phyloP scores from a whole-genome alignment of 495 filamentous ascomycete species.

The Massariosphaeria phaeospora region DNA sequence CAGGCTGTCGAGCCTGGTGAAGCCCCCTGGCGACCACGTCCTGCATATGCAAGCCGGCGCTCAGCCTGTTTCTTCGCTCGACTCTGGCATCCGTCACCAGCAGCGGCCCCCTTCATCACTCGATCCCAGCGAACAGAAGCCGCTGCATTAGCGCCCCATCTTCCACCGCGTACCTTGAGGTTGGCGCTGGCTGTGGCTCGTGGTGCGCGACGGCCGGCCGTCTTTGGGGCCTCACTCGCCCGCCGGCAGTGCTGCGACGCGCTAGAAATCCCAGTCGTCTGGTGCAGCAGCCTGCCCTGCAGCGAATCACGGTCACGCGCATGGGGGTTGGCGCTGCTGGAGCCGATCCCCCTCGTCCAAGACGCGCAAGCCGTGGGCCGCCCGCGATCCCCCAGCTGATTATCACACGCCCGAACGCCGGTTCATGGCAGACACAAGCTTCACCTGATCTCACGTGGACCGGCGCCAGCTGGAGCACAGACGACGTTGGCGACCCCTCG shows the following conservation, averaged over 20 bases:
- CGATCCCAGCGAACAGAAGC: neutral
- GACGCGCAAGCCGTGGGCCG: constrained; percentile 6
- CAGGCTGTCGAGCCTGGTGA: too few relatives aligned
- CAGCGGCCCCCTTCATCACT: neutral
- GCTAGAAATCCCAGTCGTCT: constrained; percentile 26
- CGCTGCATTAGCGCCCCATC: constrained; percentile 7
- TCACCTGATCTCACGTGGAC: neutral
- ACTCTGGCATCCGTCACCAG: too few relatives aligned
- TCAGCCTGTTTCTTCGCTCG: too few relatives aligned
- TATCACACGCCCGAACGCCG: constrained; percentile 13
- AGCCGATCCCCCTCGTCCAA: constrained; percentile 6
- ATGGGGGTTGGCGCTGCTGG: constrained; percentile 4
- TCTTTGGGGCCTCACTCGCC: constrained; percentile 21
- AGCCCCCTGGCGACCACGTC: too few relatives aligned
- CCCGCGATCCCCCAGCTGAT: constrained; percentile 1
- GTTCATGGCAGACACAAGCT: constrained; percentile 22
- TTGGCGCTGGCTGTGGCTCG: constrained; percentile 21
- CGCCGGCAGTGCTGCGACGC: constrained; percentile 2
- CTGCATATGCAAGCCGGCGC: too few relatives aligned
- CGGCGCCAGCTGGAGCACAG: neutral
- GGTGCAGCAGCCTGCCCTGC: constrained; percentile 11
- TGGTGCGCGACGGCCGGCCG: constrained; percentile 10
- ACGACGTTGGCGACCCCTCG: constrained; percentile 4
- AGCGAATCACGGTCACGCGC: constrained; percentile 18
- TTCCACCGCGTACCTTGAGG: constrained; percentile 22